Base-by-base conservation (phyloP, 2,329 filamentous ascomycete species). In the Trichoderma polysporum region DNA sequence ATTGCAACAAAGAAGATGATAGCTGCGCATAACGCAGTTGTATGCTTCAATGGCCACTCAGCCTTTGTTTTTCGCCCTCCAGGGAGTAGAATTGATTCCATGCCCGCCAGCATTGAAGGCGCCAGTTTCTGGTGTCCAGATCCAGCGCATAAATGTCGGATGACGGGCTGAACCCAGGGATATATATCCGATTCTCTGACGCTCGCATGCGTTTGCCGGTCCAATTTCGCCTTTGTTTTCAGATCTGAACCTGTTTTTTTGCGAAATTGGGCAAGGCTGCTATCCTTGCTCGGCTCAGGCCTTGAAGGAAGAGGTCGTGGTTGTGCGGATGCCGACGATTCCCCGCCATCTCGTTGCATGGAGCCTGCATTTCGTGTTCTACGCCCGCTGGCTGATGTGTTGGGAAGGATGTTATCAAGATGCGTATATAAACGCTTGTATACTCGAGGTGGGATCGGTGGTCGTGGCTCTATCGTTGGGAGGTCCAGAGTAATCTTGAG, bases 391-490 rank as follows among this genome's bases (percentile, higher is more conserved):
- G 73, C 72, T 6, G 76, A 70, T 17, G 81, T 71, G 33, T 77
- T 78, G 15, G 85, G 84, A 5, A 98, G 82, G 47, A 90, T 89
- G 65, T 87, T 88, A 71, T 94, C 90, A 68, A 98, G 87, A 75
- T 94, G 93, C 35, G 82, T 82, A 76, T 94, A 95, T 41, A 98
- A 83, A 67, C 92, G 92, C 73, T 91, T 91, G 82, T 98, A 98
- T 61, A 93, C 85, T 65, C 88, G 86, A 1, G 92, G 93, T 54
- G 89, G 89, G 62, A 93, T 90, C 4, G 93, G 93, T 2, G 93
- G 92, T 4, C 88, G 86, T 2, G 90, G 86, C 69, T 91, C 87
- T 67, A 94, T 90, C 1, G 89, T 86, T 0, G 94, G 93, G 8
- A 97, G 87, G 74, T 93, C 88, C 52, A 97, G 86, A 0, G 83